These are phyloP conservation scores for Exophiala calicioides DNA, from an alignment of 2,329 filamentous ascomycete species.

Conservation along the genomic window DNA sequence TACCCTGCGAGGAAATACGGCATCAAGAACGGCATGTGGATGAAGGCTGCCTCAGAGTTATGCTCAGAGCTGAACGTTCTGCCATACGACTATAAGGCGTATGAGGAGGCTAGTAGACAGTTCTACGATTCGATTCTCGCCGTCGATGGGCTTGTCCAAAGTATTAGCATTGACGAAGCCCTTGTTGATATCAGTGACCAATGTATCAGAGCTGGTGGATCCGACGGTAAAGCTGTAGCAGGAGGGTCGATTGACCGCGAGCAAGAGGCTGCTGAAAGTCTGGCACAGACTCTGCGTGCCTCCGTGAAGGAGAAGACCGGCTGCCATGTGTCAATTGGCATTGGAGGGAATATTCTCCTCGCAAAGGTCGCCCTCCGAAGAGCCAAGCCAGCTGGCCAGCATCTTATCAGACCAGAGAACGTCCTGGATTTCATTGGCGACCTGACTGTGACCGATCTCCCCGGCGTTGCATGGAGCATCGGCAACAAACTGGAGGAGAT, in stretches of 20 bases:
- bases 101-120: constrained; percentile 82
- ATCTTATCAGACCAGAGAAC: constrained; percentile 80
- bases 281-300: constrained; percentile 67
- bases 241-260: constrained; percentile 75
- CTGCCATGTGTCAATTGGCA: constrained; percentile 88
- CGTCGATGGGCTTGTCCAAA: constrained; percentile 82
- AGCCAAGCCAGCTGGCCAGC: constrained; percentile 92
- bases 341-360: constrained; percentile 84
- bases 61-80: constrained; percentile 85
- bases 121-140: constrained; percentile 86
- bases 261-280: constrained; percentile 72
- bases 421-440: constrained; percentile 74
- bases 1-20: constrained; percentile 85
- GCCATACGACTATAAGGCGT: constrained; percentile 93
- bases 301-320: constrained; percentile 73
- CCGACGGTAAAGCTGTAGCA: constrained; percentile 63
- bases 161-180: constrained; percentile 95
- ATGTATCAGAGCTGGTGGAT: constrained; percentile 66
- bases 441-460: constrained; percentile 76
- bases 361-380: constrained; percentile 88
- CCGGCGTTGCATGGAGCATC: constrained; percentile 90
- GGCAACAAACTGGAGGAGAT: constrained; percentile 85
- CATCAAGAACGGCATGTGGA: constrained; percentile 99
- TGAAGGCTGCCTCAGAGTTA: constrained; percentile 81
- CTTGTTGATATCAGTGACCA: constrained; percentile 77